Evolutionary conservation across 2,329 filamentous ascomycete genomes (phyloP), one percentile per base, ranked within the genome.

Genomic region (Corniculantispora saksenae): DNA sequence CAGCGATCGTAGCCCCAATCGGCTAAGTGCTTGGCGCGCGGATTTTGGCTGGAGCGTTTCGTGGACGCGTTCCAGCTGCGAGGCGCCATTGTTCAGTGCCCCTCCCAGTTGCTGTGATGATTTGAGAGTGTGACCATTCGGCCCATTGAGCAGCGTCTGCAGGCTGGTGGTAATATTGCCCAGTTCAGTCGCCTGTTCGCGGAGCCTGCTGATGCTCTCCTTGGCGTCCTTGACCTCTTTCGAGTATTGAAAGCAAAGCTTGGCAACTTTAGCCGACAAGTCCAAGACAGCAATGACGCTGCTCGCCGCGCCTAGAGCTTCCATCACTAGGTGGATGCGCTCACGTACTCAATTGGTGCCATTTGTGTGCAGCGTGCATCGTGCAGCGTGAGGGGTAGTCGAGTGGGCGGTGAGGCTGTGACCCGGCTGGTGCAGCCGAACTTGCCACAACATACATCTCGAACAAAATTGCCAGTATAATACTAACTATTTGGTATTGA

Each of bases 221-320:
- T 29, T 47, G 12, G 56, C 38, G 15, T 59, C 32, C 38, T 47
- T 59, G 32, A 59, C 62, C 27, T 65, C 57, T 2, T 47, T 38
- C 13, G 40, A 48, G 40, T 65, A 65, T 10, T 56, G 21, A n/a
- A 48, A 32, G 48, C 57, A 61, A 9, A 65, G 23, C 29, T 19
- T 21, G 13, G 48, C 57, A 19, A 65, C 48, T 32, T 65, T 65
- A 6, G 57, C 57, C 23, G 63, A 65, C 15, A 65, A 32, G 23
- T 65, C 57, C 17, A 65, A 23, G 23, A 65, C 56, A n/a, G 63
- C 56, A 7, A 61, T 61, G 48, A 55, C 63, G 57, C 57, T 54
- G 40, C 53, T 43, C 8, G 17, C 38, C 17, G 8, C 38, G 17
- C 38, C 38, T 43, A 43, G 12, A 43, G 38, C 38, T 13, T 43